Base-by-base conservation (phyloP, 2,329 filamentous ascomycete species). In the Bipolaris sorokiniana region DNA sequence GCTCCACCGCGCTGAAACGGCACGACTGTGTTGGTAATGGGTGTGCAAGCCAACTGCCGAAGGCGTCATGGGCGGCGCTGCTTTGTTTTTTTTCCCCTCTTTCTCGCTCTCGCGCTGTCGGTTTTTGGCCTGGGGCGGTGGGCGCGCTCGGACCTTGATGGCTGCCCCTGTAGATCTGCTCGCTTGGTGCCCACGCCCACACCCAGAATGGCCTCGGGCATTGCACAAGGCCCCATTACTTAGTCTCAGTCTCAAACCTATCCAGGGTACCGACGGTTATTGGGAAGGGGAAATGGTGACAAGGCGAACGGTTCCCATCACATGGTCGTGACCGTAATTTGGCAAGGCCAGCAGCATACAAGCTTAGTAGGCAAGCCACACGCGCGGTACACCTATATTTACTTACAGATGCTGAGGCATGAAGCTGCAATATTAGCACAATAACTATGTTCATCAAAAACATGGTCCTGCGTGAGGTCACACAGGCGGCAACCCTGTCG, bases 391-490 rank as follows among this genome's bases (percentile, higher is more conserved):
- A 66, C 57, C 65, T 68, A 34, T 36, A 66, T 66, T 11, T 31
- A 13, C 28, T 11, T 31, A 13, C 28, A 5, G 10, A 13, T 1
- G 10, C 28, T 11, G 28, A 31, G 28, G 28, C 28, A 31, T 31
- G 10, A 31, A 31, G 28, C 28, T 31, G 28, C 10, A 31, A 31
- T 31, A 31, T 31, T 31, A 31, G 28, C 28, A 31, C 28, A 31
- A 31, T 13, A 31, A 13, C 28, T 31, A 69, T 66, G 56, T 62
- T 62, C 68, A 66, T 63, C 60, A 67, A 69, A 66, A 69, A 66
- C 63, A 55, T 23, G 61, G 60, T 54, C 28, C 50, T 53, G 51
- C 40, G 57, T 54, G 52, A 58, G 59, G 57, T 60, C 63, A 63
- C 54, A 63, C 51, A 56, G 41, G 61, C 51, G 50, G 41, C 44